These are phyloP conservation scores for Paxillus ammoniavirescens DNA, from an alignment of 768 basidiomycete species.

Conservation along the genomic window DNA sequence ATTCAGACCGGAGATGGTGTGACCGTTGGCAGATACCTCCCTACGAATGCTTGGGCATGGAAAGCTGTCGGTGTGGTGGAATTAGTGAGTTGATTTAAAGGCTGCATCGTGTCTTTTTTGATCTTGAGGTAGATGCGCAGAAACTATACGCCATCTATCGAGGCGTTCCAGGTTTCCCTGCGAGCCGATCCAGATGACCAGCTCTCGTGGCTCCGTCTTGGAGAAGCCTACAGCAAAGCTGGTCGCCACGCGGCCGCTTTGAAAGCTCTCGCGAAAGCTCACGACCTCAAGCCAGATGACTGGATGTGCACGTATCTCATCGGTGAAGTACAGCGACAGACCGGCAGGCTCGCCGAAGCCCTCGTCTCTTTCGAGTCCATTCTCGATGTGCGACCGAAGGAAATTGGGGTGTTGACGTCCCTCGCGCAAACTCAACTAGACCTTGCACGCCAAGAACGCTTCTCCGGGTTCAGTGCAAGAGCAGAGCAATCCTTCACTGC, in stretches of 20 bases:
- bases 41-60: slow-evolving; percentile 96
- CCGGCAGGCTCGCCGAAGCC: slow-evolving; percentile 74
- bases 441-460: slow-evolving; percentile 61
- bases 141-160: slow-evolving; percentile 73
- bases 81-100: slow-evolving; percentile 53
- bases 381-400: slow-evolving; percentile 52
- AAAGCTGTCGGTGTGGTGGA: slow-evolving; percentile 93
- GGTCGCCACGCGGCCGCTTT: slow-evolving; percentile 88
- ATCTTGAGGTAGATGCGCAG: slow-evolving; percentile 49
- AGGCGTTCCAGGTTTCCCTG: slow-evolving; percentile 83
- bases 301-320: slow-evolving; percentile 86
- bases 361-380: slow-evolving; percentile 63
- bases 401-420: slow-evolving; percentile 69
- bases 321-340: slow-evolving; percentile 78
- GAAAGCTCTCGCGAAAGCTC: slow-evolving; percentile 78
- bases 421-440: slow-evolving; percentile 73
- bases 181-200: slow-evolving; percentile 76
- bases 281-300: slow-evolving; percentile 68
- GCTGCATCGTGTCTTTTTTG: background rate
- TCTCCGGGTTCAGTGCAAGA: slow-evolving; percentile 69
- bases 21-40: slow-evolving; percentile 51
- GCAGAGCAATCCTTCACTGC: slow-evolving; percentile 70
- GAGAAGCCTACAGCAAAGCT: slow-evolving; percentile 86
- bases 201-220: slow-evolving; percentile 85
- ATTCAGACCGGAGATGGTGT: slow-evolving; percentile 42